A percentile compares a stretch with the other conserved stretches of the same genome.
Evolutionary conservation across 1,284 basidiomycete species (phyloP).

Genomic region (Leccinum fallax): DNA sequence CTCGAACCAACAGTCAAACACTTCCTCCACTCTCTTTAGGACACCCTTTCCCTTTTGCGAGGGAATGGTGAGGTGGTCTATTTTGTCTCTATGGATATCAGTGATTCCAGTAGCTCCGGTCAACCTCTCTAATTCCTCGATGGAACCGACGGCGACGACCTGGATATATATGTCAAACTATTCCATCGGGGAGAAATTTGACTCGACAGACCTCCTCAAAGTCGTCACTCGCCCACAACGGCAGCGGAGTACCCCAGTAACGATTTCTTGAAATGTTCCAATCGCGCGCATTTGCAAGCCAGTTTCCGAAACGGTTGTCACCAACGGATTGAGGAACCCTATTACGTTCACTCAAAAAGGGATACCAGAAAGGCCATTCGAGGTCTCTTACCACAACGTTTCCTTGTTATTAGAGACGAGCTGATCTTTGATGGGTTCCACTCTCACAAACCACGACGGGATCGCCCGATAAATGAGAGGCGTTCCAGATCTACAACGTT

Average conservation of each 20-base stretch:
- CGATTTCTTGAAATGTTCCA: conserved; percentile 99
- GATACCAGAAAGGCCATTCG: not conserved
- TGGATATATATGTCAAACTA: conserved; percentile 33
- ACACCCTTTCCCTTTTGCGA: conserved; percentile 88
- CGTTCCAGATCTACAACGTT: conserved; percentile 73
- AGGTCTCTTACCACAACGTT: conserved; percentile 77
- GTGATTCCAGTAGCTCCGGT: conserved; percentile 86
- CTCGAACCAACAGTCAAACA: conserved; percentile 99
- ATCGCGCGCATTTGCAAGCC: conserved; percentile 96
- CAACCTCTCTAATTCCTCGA: conserved; percentile 85
- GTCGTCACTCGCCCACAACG: conserved; percentile 95
- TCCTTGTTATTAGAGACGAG: conserved; percentile 90
- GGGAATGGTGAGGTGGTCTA: conserved; percentile 96
- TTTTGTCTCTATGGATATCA: conserved; percentile 95
- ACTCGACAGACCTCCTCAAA: conserved; percentile 58
- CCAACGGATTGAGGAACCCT: conserved; percentile 93
- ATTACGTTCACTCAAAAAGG: not conserved
- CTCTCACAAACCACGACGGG: conserved; percentile 95
- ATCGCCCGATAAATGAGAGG: conserved; percentile 97
- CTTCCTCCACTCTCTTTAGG: conserved; percentile 90
- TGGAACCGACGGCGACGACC: conserved; percentile 88
- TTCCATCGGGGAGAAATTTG: not conserved
- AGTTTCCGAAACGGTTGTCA: conserved; percentile 94
- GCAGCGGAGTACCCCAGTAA: conserved; percentile 99
- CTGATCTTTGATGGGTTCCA: conserved; percentile 82